Evolutionary conservation across 441 rosid genomes (phyloP).

Genomic region (Gossypium schwendimanii): DNA sequence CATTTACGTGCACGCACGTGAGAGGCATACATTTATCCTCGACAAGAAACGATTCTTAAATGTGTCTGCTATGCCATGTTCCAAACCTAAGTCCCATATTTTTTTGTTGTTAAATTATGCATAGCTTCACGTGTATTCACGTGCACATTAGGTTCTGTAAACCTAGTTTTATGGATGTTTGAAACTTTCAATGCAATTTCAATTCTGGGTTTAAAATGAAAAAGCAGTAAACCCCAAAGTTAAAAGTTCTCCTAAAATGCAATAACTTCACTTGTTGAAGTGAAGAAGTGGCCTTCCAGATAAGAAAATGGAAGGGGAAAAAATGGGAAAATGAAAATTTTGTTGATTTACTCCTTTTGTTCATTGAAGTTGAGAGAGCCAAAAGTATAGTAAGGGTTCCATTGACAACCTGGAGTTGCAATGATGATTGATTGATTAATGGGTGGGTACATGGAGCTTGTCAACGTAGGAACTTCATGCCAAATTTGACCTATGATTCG

Average conservation of each 20-base stretch:
- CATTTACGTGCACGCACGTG: constrained; percentile 1
- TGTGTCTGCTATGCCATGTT: neutral
- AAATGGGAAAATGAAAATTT: neutral
- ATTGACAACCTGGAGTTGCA: neutral
- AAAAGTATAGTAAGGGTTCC: neutral
- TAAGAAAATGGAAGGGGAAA: neutral
- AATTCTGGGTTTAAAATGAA: neutral
- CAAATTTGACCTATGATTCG: constrained; percentile 26
- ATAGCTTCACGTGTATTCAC: constrained; percentile 33
- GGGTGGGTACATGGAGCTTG: constrained; percentile 17
- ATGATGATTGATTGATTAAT: constrained; percentile 4
- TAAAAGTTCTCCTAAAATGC: neutral
- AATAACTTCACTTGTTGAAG: neutral
- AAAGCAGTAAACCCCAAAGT: neutral
- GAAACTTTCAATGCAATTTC: neutral
- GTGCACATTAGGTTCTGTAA: constrained; percentile 15
- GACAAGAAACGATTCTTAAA: neutral
- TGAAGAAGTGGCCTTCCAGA: neutral
- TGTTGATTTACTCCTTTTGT: neutral
- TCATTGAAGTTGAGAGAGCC: neutral
- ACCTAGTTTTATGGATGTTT: constrained; percentile 8
- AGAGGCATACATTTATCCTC: neutral
- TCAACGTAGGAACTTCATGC: constrained; percentile 30
- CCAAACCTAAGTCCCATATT: neutral
- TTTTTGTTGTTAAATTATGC: constrained; percentile 1